A percentile compares a stretch with the other conserved stretches of the same genome.
These are phyloP conservation scores for Venturia oleaginea DNA, from an alignment of 2,329 filamentous ascomycete genomes.

Conservation along the genomic window DNA sequence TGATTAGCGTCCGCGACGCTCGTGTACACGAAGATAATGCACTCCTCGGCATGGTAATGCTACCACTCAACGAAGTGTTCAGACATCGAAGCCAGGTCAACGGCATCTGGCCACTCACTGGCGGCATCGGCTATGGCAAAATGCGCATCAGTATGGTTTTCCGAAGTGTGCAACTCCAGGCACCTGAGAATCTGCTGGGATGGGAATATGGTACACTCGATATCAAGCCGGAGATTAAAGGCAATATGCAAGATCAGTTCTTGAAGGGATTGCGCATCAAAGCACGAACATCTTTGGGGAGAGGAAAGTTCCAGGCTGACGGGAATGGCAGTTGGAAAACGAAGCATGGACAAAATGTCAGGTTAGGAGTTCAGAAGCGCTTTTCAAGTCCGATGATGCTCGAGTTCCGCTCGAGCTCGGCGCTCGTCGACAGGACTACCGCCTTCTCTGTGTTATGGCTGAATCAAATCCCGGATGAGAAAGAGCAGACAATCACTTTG, in stretches of 20 bases:
- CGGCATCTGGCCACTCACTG: slow-evolving; percentile 56
- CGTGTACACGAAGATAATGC: slow-evolving; percentile 61
- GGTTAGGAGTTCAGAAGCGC: slow-evolving; percentile 51
- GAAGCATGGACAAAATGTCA: slow-evolving; percentile 37
- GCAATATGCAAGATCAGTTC: slow-evolving; percentile 13
- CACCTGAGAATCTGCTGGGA: slow-evolving; percentile 50
- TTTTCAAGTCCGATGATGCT: slow-evolving; percentile 49
- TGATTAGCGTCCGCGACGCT: slow-evolving; percentile 58
- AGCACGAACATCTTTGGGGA: slow-evolving; percentile 48
- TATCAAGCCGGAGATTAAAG: slow-evolving; percentile 44
- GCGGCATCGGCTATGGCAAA: slow-evolving; percentile 64
- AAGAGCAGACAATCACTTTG: slow-evolving; percentile 49
- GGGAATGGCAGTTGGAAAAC: slow-evolving; percentile 39
- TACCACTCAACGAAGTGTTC: slow-evolving; percentile 55
- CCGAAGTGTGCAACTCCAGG: slow-evolving; percentile 56
- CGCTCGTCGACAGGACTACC: slow-evolving; percentile 45
- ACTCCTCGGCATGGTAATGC: slow-evolving; percentile 59
- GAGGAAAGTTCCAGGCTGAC: slow-evolving; percentile 47
- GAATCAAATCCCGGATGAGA: slow-evolving; percentile 59
- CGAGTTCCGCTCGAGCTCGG: slow-evolving; percentile 49
- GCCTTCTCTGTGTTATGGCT: slow-evolving; percentile 61
- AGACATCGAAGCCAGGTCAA: slow-evolving; percentile 55
- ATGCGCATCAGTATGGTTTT: slow-evolving; percentile 64
- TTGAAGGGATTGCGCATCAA: slow-evolving; percentile 48
- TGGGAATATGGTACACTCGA: slow-evolving; percentile 67